Evolutionary conservation across 1,284 basidiomycete species (phyloP).

Genomic region (Marasmius sp.): DNA sequence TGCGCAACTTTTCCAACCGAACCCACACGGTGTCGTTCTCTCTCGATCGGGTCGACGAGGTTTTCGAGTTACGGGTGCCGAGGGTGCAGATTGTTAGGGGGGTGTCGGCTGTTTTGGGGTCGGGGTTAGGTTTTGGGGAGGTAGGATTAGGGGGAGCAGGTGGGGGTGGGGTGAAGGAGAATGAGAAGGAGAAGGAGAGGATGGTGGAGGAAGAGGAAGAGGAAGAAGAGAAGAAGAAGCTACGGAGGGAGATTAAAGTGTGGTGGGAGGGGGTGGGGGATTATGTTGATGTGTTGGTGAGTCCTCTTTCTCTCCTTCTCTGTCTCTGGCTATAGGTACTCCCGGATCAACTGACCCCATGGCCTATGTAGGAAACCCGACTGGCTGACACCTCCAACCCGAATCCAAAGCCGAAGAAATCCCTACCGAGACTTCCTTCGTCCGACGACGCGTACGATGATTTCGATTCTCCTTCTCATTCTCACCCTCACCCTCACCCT

Average conservation of each 20-base stretch:
- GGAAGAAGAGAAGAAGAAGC: conserved; percentile 43
- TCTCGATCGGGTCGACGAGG: conserved; percentile 46
- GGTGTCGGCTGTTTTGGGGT: background rate
- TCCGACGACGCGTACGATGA: conserved; percentile 45
- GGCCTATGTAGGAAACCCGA: conserved; percentile 44
- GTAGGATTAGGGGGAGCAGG: too few relatives aligned
- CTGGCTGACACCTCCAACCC: conserved; percentile 33
- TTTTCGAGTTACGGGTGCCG: conserved; percentile 63
- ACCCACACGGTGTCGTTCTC: conserved; percentile 45
- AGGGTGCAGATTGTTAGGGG: conserved; percentile 40
- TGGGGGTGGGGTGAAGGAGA: too few relatives aligned
- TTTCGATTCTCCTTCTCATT: conserved; percentile 21
- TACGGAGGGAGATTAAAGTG: conserved; percentile 57
- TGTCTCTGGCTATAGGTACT: too few relatives aligned
- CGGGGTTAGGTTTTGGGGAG: too few relatives aligned
- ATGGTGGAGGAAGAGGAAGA: conserved; percentile 2
- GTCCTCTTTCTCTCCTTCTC: too few relatives aligned
- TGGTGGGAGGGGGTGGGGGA: conserved; percentile 68
- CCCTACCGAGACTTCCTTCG: conserved; percentile 58
- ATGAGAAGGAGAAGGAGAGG: background rate
- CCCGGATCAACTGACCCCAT: conserved; percentile 4
- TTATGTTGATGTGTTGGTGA: conserved; percentile 58
- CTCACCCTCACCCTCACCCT: too few relatives aligned
- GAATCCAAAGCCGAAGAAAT: conserved; percentile 34
- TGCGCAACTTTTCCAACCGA: conserved; percentile 48